Evolutionary conservation across 768 basidiomycete genomes (phyloP).

Genomic region (Kwoniella sp.): DNA sequence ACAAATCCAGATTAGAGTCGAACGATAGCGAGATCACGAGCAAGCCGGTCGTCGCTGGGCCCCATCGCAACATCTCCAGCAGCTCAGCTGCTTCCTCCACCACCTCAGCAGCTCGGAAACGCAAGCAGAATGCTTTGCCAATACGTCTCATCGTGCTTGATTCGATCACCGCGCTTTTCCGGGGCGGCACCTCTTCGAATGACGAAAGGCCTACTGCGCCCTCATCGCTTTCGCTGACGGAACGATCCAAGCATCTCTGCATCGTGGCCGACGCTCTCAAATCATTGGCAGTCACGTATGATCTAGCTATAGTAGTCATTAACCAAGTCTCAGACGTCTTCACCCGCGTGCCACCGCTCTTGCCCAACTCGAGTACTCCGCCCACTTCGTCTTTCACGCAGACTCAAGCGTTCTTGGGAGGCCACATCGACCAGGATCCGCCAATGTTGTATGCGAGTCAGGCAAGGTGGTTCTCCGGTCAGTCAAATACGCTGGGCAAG

Average conservation of each 20-base stretch:
- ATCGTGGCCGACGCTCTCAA: conserved; percentile 73
- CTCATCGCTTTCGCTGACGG: conserved; percentile 61
- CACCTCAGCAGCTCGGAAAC: neutral
- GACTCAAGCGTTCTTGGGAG: conserved; percentile 21
- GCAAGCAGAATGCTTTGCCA: conserved; percentile 56
- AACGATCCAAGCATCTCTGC: conserved; percentile 72
- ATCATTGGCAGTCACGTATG: conserved; percentile 65
- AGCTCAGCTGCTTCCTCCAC: neutral
- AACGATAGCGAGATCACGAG: neutral
- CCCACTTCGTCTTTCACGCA: conserved; percentile 20
- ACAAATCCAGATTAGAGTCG: conserved; percentile 55
- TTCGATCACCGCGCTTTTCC: conserved; percentile 82
- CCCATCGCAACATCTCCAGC: neutral
- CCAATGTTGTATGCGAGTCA: conserved; percentile 70
- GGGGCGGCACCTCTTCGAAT: conserved; percentile 60
- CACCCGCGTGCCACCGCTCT: neutral
- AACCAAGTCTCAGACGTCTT: conserved; percentile 90
- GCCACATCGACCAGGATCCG: conserved; percentile 26
- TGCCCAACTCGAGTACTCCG: conserved; percentile 9
- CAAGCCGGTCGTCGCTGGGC: neutral
- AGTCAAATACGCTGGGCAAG: conserved; percentile 66
- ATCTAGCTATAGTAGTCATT: conserved; percentile 75
- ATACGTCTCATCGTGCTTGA: conserved; percentile 83
- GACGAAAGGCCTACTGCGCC: conserved; percentile 56
- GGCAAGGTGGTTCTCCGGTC: conserved; percentile 73